phyloP scores from a whole-genome alignment of 2,329 filamentous ascomycete species.

The Sporothrix brunneoviolacea region DNA sequence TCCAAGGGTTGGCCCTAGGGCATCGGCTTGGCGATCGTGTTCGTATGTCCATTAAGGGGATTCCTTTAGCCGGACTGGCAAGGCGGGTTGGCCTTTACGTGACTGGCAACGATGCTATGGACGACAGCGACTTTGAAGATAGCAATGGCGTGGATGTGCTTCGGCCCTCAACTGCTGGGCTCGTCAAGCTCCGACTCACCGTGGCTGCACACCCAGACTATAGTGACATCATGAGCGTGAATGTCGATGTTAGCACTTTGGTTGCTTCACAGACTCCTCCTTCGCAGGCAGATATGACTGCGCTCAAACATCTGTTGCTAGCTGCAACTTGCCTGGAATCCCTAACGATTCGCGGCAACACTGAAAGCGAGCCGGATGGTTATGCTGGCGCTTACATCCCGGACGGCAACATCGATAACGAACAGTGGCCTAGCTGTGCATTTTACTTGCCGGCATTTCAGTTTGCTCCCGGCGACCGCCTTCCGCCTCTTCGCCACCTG shows the following conservation, averaged over 20 bases:
- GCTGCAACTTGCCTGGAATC: not conserved
- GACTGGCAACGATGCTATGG: too few relatives aligned
- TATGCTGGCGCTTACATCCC: slow-evolving; percentile 28
- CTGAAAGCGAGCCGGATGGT: slow-evolving; percentile 16
- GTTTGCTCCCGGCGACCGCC: slow-evolving; percentile 33
- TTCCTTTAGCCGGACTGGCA: slow-evolving; percentile 8
- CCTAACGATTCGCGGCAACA: not conserved
- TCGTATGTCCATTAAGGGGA: not conserved
- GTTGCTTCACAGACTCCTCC: too few relatives aligned
- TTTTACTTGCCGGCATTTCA: slow-evolving; percentile 36
- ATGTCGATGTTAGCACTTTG: too few relatives aligned
- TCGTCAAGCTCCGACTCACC: too few relatives aligned
- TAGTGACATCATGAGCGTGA: too few relatives aligned
- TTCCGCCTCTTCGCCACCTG: slow-evolving; percentile 37
- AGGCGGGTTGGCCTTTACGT: not conserved
- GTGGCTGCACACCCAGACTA: too few relatives aligned
- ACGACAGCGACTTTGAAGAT: too few relatives aligned
- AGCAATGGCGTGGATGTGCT: too few relatives aligned
- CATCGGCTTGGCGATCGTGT: slow-evolving; percentile 1
- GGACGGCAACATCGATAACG: slow-evolving; percentile 35
- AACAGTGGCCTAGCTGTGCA: slow-evolving; percentile 24
- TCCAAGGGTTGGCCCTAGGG: slow-evolving; percentile 13
- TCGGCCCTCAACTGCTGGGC: too few relatives aligned
- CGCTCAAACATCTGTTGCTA: not conserved
- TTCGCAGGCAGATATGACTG: not conserved